These are phyloP conservation scores for Thelephora aurantiotincta DNA, from an alignment of 768 basidiomycete genomes.

Conservation along the genomic window DNA sequence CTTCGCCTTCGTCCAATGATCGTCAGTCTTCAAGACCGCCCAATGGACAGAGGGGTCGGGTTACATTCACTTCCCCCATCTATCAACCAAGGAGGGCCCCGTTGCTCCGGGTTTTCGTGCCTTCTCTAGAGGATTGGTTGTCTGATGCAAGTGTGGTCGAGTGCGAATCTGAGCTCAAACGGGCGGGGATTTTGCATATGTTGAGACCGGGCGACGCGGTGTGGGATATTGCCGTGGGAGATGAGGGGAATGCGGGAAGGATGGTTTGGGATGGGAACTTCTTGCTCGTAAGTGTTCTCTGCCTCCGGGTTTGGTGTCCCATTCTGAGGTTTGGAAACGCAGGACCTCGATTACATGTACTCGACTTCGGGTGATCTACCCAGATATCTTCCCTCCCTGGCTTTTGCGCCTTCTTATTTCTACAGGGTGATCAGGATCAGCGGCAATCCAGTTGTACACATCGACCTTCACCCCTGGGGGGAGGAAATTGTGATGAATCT, in stretches of 20 bases:
- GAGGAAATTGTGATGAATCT: slow-evolving; percentile 61
- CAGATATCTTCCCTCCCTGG: slow-evolving; percentile 64
- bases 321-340: not conserved
- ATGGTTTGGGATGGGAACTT: slow-evolving; percentile 85
- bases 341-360: slow-evolving; percentile 83
- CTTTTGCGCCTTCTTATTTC: slow-evolving; percentile 82
- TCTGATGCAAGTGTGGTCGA: slow-evolving; percentile 69
- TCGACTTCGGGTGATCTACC: slow-evolving; percentile 65
- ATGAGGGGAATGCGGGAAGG: slow-evolving; percentile 75
- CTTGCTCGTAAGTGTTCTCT: slow-evolving; percentile 49
- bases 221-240: slow-evolving; percentile 78
- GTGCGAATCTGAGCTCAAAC: slow-evolving; percentile 68
- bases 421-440: slow-evolving; percentile 61
- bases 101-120: slow-evolving; percentile 69
- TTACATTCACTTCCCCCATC: slow-evolving; percentile 54
- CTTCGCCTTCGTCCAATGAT: slow-evolving; percentile 40
- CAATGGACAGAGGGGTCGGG: not conserved
- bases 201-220: slow-evolving; percentile 70
- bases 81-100: slow-evolving; percentile 62
- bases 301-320: not conserved
- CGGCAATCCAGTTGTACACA: slow-evolving; percentile 40
- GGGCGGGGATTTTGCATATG: slow-evolving; percentile 47
- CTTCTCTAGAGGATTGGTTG: slow-evolving; percentile 77
- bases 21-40: slow-evolving; percentile 4
- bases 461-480: slow-evolving; percentile 71